Conservation (phyloP, 139 green algal species). For the Micractinium sp. region DNA sequence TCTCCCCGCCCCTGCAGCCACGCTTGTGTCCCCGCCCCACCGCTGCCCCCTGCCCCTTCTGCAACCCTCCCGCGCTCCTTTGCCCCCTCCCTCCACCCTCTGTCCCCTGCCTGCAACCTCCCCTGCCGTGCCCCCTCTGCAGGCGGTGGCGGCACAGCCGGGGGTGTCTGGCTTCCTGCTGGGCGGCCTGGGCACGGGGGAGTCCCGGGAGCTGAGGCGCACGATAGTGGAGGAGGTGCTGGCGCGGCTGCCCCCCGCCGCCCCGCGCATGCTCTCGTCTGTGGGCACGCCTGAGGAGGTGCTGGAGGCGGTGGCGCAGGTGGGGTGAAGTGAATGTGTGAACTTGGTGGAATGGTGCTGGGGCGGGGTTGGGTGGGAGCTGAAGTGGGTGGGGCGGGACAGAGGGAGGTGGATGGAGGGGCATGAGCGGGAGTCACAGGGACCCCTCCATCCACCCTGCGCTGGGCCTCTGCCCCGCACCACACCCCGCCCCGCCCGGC, state of each 20-base stretch:
- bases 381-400: background rate
- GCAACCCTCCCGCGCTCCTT: background rate
- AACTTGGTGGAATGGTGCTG: background rate
- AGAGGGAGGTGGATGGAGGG: no score
- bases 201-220: slow-evolving; percentile 46
- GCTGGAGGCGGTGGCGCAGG: slow-evolving; percentile 62
- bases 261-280: slow-evolving; percentile 50
- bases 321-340: background rate
- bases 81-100: background rate
- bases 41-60: background rate
- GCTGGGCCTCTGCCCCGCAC: no score
- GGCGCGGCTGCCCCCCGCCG: slow-evolving; percentile 47
- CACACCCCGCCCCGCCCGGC: no score
- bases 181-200: slow-evolving; percentile 73
- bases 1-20: no score
- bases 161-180: slow-evolving; percentile 61
- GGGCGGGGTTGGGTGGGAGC: background rate
- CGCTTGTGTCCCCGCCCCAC: no score
- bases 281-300: slow-evolving; percentile 60
- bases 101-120: background rate
- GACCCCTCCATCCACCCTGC: no score
- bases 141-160: slow-evolving; percentile 21
- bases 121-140: background rate
- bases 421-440: no score
- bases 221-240: slow-evolving; percentile 51